phyloP scores from a whole-genome alignment of 441 rosid species.

The Dalechampia spathulata region DNA sequence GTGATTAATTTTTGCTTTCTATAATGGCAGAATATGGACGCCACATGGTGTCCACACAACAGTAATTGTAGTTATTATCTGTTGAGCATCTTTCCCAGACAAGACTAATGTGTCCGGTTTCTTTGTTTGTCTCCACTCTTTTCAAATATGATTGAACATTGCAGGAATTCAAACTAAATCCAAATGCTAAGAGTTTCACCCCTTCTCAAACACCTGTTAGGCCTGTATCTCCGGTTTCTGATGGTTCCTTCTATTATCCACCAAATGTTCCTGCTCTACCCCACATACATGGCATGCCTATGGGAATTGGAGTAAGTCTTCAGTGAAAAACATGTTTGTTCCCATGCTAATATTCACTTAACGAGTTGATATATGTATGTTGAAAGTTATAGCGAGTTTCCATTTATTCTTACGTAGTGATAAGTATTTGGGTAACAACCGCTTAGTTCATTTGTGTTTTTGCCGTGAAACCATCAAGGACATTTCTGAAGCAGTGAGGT shows the following conservation, averaged over 20 bases:
- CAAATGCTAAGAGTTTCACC: slow-evolving; percentile 82
- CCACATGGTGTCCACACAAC: not conserved
- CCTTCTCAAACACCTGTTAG: slow-evolving; percentile 56
- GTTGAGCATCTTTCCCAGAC: not conserved
- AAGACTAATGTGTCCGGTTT: not conserved
- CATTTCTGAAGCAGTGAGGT: too few relatives aligned
- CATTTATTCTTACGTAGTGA: not conserved
- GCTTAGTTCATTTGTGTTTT: too few relatives aligned
- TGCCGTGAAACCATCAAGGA: too few relatives aligned
- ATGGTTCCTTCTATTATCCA: slow-evolving; percentile 63
- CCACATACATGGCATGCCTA: slow-evolving; percentile 74
- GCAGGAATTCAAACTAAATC: slow-evolving; percentile 95
- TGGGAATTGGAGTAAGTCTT: slow-evolving; percentile 66
- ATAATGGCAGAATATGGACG: not conserved
- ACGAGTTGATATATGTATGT: not conserved
- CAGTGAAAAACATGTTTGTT: not conserved
- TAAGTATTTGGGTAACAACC: not conserved
- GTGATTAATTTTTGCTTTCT: slow-evolving; percentile 10
- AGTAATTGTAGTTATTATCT: not conserved
- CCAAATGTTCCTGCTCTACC: slow-evolving; percentile 38
- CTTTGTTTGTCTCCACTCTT: not conserved
- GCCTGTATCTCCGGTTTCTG: slow-evolving; percentile 63
- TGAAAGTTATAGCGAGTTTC: not conserved
- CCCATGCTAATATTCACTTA: not conserved
- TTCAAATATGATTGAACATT: slow-evolving; percentile 17